Percentiles rank a stretch among this genome's conserved stretches.
phyloP scores from a whole-genome alignment of 1,139 yeast genomes.

The Protomyces gravidus region DNA sequence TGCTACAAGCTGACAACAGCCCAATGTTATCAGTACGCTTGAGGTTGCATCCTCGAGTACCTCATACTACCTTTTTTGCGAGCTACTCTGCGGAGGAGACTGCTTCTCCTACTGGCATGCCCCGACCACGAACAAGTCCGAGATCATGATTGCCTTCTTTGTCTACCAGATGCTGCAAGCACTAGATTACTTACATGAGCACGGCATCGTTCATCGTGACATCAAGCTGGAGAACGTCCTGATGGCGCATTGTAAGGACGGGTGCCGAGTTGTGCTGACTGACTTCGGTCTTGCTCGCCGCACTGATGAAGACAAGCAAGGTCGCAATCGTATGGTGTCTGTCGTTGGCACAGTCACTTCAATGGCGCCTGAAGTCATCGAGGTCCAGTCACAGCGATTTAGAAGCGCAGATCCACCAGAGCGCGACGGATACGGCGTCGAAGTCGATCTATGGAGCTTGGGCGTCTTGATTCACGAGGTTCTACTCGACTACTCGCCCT shows the following conservation, averaged over 20 bases:
- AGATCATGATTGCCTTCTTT: constrained; percentile 48
- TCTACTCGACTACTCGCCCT: constrained; percentile 11
- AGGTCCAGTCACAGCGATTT: no score
- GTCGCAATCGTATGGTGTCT: constrained; percentile 37
- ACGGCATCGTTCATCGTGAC: constrained; percentile 54
- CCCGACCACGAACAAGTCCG: constrained; percentile 36
- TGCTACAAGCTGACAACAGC: constrained; percentile 32
- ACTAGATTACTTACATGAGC: constrained; percentile 50
- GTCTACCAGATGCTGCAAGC: constrained; percentile 56
- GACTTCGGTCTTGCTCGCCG: constrained; percentile 65
- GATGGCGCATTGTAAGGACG: constrained; percentile 51
- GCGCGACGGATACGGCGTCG: constrained; percentile 48
- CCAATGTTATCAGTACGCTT: constrained; percentile 36
- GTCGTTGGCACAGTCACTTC: constrained; percentile 21
- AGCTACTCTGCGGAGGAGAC: constrained; percentile 54
- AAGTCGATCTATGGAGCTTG: constrained; percentile 54
- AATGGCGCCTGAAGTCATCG: constrained; percentile 30
- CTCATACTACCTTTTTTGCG: constrained; percentile 32
- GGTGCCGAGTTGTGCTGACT: constrained; percentile 51
- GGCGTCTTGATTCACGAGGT: constrained; percentile 19
- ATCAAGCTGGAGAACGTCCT: constrained; percentile 55
- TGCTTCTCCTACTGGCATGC: constrained; percentile 52
- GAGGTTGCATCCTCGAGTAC: constrained; percentile 29
- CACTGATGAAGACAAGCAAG: constrained; percentile 59
- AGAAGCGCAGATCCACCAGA: no score